Evolutionary conservation across 306 rosid species (phyloP), one percentile per base, ranked within the genome.

Genomic region (Dryas alaskensis): DNA sequence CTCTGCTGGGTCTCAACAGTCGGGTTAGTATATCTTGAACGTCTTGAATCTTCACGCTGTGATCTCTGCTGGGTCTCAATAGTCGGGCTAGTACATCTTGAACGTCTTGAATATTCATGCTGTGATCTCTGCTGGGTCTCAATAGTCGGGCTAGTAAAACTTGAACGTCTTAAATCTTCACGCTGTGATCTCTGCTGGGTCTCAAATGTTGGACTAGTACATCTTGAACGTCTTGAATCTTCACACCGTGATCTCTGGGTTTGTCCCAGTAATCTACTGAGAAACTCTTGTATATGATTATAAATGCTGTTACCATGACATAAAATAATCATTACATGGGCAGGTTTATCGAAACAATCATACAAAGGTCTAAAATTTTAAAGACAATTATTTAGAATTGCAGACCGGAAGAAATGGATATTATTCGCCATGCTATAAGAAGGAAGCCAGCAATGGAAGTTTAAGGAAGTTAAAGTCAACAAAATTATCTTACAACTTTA

Each of bases 251-350:
- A 83, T 79, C 87, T 81, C 80, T 66, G 79, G 13, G 89, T 70
- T 60, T 4, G 81, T 40, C 81, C 79, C 67, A 65, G 81, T 67
- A 85, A 78, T 86, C 88, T 80, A 75, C 6, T 76, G 66, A 86
- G 40, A 72, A 89, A 87, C 70, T 88, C 89, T 57, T 81, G 92
- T 52, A 87, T 7, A 78, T 88, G 92, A 83, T 94, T 89, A 78
- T 94, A 94, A 71, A 94, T 94, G 92, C 99, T 94, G 96, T 76
- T n/a, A n/a, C 62, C 70, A 59, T 68, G 69, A 79, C 66, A 79
- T 57, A 69, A 46, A 43, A 70, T 8, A 46, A 59, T 46, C 37
- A 44, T 65, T 1, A 58, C 73, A 69, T 7, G 4, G 65, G 60
- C 59, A 6, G 66, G 46, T 19, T 44, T 10, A 25, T 49, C 42